phyloP scores from a whole-genome alignment of 1,139 yeast genomes.

The Suzukiozyma palmioleophila region DNA sequence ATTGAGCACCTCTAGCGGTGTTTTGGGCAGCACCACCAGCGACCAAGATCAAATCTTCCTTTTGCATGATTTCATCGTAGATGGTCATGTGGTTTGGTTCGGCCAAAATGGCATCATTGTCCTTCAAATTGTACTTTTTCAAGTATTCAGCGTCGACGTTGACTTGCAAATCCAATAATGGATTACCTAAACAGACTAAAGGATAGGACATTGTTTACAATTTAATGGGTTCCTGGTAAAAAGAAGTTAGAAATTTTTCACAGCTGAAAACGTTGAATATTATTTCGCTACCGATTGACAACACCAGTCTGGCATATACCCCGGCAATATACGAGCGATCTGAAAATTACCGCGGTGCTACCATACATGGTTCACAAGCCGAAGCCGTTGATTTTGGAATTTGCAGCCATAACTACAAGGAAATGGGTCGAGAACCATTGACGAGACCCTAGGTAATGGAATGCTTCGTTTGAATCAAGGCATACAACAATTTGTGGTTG shows the following conservation, averaged over 20 bases:
- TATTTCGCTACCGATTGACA: too few relatives aligned
- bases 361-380: too few relatives aligned
- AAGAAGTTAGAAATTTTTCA: background rate
- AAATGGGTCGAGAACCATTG: too few relatives aligned
- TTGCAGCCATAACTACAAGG: too few relatives aligned
- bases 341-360: too few relatives aligned
- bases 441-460: too few relatives aligned
- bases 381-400: too few relatives aligned
- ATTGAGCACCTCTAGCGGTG: slow-evolving; percentile 98
- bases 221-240: background rate
- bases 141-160: slow-evolving; percentile 67
- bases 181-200: slow-evolving; percentile 51
- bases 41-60: slow-evolving; percentile 61
- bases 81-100: slow-evolving; percentile 87
- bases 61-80: slow-evolving; percentile 67
- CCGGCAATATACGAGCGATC: too few relatives aligned
- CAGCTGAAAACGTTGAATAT: too few relatives aligned
- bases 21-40: slow-evolving; percentile 99
- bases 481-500: too few relatives aligned
- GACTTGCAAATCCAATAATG: slow-evolving; percentile 85
- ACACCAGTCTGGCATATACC: too few relatives aligned
- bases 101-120: slow-evolving; percentile 90
- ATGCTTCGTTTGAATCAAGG: too few relatives aligned
- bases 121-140: slow-evolving; percentile 77
- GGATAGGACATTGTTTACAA: slow-evolving; percentile 33